Evolutionary conservation across 208 protist species (phyloP), one percentile per base, ranked within the genome.

Genomic region (Acanthamoeba royreba): DNA sequence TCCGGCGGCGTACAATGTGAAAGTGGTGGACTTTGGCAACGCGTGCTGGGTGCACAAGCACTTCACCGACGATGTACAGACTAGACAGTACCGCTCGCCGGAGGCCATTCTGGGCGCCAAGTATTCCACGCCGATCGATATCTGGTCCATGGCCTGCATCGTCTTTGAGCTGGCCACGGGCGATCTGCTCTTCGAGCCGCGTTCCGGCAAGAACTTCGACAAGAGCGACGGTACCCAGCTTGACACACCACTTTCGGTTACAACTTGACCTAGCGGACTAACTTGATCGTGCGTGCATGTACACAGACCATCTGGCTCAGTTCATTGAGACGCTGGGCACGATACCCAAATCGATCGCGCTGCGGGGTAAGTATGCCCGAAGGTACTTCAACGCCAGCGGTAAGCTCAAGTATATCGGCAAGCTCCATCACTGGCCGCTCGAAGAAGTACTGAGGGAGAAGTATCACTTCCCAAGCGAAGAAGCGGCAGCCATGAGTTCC

Each of bases 11-110:
- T 89, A 69, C 52, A 66, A 19, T 9, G 98, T 99, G n/a, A 98
- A 99, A 63, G 94, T 99, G 9, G 98, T 98, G 19, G 99, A 99
- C 96, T 99, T 99, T 93, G 99, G 99, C 79, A 99, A 99, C 97
- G 99, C 98, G 49, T 99, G 99, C 97, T 99, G 98, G 98, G 97
- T 96, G 0, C 94, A 99, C 94, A 97, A 98, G 77, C 99, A 99
- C 95, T 99, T 99, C 95, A 99, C 99, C 13, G 87, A 97, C 31
- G 97, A 98, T 93, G 98, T 98, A 81, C 98, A 98, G 85, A 98
- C 98, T 8, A 94, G 98, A 22, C 98, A 98, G 94, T 98, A 98
- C 83, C 97, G 98, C 35, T 96, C 94, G 46, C 97, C 96, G 3
- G 97, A 98, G 74, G 97, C 97, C 28, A 97, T 98, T 4, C 33